phyloP scores from a whole-genome alignment of 2,329 filamentous ascomycete species.

The Clonostachys rosea region DNA sequence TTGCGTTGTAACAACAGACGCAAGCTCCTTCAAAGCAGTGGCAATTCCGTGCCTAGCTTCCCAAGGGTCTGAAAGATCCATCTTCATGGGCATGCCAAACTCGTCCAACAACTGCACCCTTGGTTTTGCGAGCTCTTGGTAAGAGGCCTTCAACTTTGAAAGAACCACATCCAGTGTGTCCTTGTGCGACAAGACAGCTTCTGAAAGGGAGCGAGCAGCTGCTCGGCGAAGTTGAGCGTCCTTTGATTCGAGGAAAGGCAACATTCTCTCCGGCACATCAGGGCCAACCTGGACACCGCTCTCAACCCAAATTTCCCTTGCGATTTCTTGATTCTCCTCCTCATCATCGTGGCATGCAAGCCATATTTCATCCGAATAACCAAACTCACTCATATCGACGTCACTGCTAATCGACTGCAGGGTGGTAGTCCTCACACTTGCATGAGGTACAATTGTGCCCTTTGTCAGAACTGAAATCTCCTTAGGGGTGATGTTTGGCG shows the following conservation, averaged over 20 bases:
- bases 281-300: slow-evolving; percentile 70
- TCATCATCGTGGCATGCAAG: slow-evolving; percentile 88
- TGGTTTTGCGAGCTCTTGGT: slow-evolving; percentile 76
- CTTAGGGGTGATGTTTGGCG: slow-evolving; percentile 67
- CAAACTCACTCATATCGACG: slow-evolving; percentile 82
- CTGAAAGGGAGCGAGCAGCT: slow-evolving; percentile 75
- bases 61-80: slow-evolving; percentile 85
- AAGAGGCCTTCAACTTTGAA: slow-evolving; percentile 62
- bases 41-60: slow-evolving; percentile 87
- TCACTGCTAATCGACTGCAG: slow-evolving; percentile 88
- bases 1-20: slow-evolving; percentile 60
- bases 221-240: slow-evolving; percentile 81
- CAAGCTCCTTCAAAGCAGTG: slow-evolving; percentile 79
- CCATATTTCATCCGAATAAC: slow-evolving; percentile 89
- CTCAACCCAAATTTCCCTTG: slow-evolving; percentile 90
- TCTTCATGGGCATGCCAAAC: slow-evolving; percentile 91
- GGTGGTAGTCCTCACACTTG: slow-evolving; percentile 76
- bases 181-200: slow-evolving; percentile 60
- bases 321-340: slow-evolving; percentile 79
- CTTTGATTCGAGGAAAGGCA: slow-evolving; percentile 74
- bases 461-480: slow-evolving; percentile 76
- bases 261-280: slow-evolving; percentile 60
- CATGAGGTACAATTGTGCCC: slow-evolving; percentile 74
- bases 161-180: slow-evolving; percentile 59
- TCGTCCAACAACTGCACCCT: slow-evolving; percentile 81